Percentiles rank a stretch among this genome's conserved stretches.
These are phyloP conservation scores for Cyclotella sp. DNA, from an alignment of 108 stramenopile species.

Conservation along the genomic window DNA sequence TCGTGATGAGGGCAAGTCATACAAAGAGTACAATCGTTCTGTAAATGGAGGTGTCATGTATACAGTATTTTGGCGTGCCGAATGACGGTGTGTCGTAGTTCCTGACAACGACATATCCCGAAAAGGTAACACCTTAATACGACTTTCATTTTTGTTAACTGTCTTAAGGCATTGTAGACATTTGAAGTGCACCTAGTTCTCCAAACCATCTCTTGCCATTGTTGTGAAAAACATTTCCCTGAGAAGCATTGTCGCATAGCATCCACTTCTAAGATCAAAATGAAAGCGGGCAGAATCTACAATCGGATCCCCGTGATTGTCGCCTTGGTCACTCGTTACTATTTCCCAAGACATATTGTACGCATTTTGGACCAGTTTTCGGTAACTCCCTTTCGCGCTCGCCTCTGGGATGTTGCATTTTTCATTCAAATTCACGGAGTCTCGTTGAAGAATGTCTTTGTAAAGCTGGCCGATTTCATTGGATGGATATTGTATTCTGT, in stretches of 20 bases:
- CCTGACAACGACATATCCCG: neutral
- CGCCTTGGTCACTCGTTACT: conserved; percentile 7
- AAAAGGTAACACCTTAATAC: neutral
- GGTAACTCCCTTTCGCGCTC: conserved; percentile 82
- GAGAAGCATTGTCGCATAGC: conserved; percentile 84
- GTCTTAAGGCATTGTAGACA: no score
- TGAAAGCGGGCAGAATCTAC: conserved; percentile 42
- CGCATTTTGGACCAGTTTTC: conserved; percentile 59
- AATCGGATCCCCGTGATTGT: conserved; percentile 17
- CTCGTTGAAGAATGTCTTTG: conserved; percentile 50
- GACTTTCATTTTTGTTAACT: no score
- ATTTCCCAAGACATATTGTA: conserved; percentile 43
- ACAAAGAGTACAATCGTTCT: conserved; percentile 25
- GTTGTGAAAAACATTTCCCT: conserved; percentile 87
- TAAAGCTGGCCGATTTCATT: conserved; percentile 76
- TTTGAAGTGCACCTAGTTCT: neutral
- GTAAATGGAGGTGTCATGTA: neutral
- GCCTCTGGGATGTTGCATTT: conserved; percentile 60
- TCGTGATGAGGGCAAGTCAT: conserved; percentile 63
- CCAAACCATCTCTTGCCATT: conserved; percentile 31
- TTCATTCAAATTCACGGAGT: conserved; percentile 60
- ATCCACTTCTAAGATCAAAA: conserved; percentile 80
- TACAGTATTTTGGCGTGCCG: neutral
- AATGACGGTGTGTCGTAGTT: conserved; percentile 7
- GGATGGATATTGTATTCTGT: conserved; percentile 65